Evolutionary conservation across 2,329 filamentous ascomycete genomes (phyloP).

Genomic region (Colletotrichum godetiae): DNA sequence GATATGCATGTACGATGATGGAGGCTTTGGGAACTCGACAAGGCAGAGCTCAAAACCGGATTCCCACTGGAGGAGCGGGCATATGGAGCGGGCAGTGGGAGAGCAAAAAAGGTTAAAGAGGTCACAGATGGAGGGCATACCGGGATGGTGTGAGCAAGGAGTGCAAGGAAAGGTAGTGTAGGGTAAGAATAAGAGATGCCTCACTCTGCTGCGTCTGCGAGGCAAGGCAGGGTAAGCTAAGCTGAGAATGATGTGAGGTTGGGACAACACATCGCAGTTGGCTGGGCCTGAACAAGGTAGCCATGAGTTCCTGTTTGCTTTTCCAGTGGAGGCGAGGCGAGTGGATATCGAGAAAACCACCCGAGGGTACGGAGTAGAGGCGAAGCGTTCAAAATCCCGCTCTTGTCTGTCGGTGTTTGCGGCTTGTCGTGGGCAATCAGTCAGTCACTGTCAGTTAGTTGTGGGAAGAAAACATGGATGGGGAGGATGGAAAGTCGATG

Average conservation of each 20-base stretch:
- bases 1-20: slow-evolving; percentile 20
- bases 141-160: slow-evolving; percentile 4
- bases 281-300: not conserved
- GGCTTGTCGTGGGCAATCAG: not conserved
- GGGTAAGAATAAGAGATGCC: not conserved
- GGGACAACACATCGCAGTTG: slow-evolving; percentile 14
- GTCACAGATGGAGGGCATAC: not conserved
- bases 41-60: slow-evolving; percentile 22
- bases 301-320: not conserved
- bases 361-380: not conserved
- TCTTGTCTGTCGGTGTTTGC: not conserved
- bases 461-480: slow-evolving; percentile 6
- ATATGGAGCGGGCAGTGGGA: not conserved
- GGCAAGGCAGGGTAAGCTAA: not conserved
- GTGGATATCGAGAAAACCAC: not conserved
- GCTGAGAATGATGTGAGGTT: slow-evolving; percentile 10
- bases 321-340: not conserved
- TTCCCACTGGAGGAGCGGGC: not conserved
- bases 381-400: not conserved
- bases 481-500: not conserved
- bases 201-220: not conserved
- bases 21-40: not conserved
- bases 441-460: not conserved
- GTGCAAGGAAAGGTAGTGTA: not conserved
- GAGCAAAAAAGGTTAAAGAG: not conserved